Evolutionary conservation across 2,329 filamentous ascomycete species (phyloP), one percentile per base, ranked within the genome.

Genomic region (Botrytis fragariae): DNA sequence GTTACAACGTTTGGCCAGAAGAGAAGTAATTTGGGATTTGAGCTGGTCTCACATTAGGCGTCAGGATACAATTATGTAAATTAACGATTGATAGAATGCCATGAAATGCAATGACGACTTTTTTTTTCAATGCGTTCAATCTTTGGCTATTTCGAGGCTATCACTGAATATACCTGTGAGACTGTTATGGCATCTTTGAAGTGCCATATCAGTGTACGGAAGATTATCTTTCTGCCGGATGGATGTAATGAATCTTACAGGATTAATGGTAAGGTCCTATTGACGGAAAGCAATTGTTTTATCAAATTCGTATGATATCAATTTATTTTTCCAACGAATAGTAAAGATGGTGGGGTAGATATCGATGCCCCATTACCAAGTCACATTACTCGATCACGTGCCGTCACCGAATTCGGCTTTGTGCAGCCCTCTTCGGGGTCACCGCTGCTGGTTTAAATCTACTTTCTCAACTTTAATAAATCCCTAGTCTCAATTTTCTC

Each of bases 1-100:
- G 92, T 10, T 92, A 92, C 80, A 86, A 93, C 78, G 87, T 93
- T 68, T 91, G 89, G 89, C 86, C 89, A 0, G 87, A 90, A 79
- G 88, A 90, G 84, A 69, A 62, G 32, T 75, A 71, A 57, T 69
- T 62, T 18, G 45, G 54, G 25, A 7, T 45, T 35, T 70, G 68
- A 70, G 68, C 68, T 35, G 68, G 68, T 45, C 68, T 70, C 39
- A 70, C 18, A 44, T 61, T 8, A 45, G 51, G 54, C 35, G 65
- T 69, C 37, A 12, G 48, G 48, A 44, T 32, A 42, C 6, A 32
- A 32, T 29, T 51, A 54, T 39, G 14, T 22, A 32, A 32, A 57
- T 57, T 69, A 57, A 37, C 65, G 54, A 57, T 32, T 57, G 48
- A 57, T 32, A 42, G 37, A 57, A 44, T 44, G 20, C 18, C 12